These are phyloP conservation scores for Mycena olivaceomarginata DNA, from an alignment of 768 basidiomycete species.

Conservation along the genomic window DNA sequence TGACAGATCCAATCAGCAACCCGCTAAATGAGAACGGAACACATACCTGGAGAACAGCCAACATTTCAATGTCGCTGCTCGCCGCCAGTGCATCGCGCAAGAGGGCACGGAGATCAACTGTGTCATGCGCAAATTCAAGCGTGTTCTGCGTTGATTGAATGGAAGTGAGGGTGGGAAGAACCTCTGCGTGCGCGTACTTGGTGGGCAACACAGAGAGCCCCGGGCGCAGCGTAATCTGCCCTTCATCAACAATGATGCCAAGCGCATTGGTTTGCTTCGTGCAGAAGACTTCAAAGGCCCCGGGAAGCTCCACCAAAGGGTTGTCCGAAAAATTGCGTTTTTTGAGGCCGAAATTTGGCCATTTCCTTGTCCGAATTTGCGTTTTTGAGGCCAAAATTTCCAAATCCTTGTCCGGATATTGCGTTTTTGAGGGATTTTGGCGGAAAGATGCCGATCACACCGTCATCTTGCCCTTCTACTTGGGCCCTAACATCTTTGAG, in stretches of 20 bases:
- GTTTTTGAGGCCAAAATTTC: too few relatives aligned
- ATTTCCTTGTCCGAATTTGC: too few relatives aligned
- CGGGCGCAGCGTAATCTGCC: constrained; percentile 32
- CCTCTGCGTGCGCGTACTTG: constrained; percentile 19
- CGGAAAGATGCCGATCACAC: too few relatives aligned
- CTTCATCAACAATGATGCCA: constrained; percentile 31
- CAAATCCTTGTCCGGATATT: too few relatives aligned
- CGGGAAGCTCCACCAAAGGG: too few relatives aligned
- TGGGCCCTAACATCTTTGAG: too few relatives aligned
- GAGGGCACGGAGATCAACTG: constrained; percentile 72
- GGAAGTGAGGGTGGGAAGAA: constrained; percentile 48
- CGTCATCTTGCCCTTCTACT: too few relatives aligned
- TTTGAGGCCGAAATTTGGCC: too few relatives aligned
- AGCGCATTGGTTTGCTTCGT: constrained; percentile 32
- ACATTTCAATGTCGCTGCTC: constrained; percentile 78
- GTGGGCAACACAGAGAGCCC: constrained; percentile 5
- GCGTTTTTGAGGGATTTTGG: too few relatives aligned
- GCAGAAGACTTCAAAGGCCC: too few relatives aligned
- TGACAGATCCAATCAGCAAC: constrained; percentile 25
- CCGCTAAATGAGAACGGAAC: background rate
- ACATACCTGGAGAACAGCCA: constrained; percentile 72
- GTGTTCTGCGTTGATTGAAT: constrained; percentile 62
- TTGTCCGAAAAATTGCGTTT: too few relatives aligned
- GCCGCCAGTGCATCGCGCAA: constrained; percentile 75
- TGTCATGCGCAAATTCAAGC: constrained; percentile 71